These are phyloP conservation scores for Chlamydomonas reinhardtii DNA, from an alignment of 163 green algal species.

Conservation along the genomic window DNA sequence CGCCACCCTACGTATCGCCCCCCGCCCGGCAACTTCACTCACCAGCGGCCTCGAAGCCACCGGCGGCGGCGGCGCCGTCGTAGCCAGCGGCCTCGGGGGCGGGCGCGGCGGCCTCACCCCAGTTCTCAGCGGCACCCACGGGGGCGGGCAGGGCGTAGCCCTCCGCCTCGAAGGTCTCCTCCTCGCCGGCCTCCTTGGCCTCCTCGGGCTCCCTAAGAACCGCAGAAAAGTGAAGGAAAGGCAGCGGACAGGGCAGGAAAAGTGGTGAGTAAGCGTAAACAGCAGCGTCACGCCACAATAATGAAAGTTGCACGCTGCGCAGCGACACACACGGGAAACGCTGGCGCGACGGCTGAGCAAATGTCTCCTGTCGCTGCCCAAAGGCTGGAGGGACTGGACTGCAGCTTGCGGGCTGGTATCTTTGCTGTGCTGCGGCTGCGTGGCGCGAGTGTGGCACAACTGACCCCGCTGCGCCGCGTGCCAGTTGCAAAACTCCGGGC, in stretches of 20 bases:
- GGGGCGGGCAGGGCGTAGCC: constrained; percentile 63
- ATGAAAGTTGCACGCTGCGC: too few species aligned
- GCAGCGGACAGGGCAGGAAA: neutral
- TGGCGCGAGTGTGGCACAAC: too few species aligned
- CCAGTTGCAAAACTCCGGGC: too few species aligned
- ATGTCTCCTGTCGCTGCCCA: too few species aligned
- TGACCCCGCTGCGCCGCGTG: too few species aligned
- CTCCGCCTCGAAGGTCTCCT: constrained; percentile 62
- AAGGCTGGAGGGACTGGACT: too few species aligned
- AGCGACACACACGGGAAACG: too few species aligned
- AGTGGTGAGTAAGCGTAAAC: neutral
- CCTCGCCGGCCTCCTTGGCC: constrained; percentile 89
- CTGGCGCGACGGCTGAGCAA: too few species aligned
- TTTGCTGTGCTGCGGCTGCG: too few species aligned
- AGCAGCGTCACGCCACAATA: too few species aligned
- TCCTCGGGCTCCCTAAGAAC: constrained; percentile 90
- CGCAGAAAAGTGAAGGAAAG: neutral
- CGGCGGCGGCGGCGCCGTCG: constrained; percentile 13
- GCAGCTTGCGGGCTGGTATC: too few species aligned
- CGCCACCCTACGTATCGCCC: neutral
- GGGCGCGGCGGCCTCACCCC: constrained; percentile 53
- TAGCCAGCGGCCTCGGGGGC: neutral
- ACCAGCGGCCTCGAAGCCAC: constrained; percentile 71
- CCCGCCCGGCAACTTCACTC: neutral
- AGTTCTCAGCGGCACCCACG: constrained; percentile 60